These are phyloP conservation scores for Pseudogymnoascus sp. DNA, from an alignment of 2,329 filamentous ascomycete species.

Conservation along the genomic window DNA sequence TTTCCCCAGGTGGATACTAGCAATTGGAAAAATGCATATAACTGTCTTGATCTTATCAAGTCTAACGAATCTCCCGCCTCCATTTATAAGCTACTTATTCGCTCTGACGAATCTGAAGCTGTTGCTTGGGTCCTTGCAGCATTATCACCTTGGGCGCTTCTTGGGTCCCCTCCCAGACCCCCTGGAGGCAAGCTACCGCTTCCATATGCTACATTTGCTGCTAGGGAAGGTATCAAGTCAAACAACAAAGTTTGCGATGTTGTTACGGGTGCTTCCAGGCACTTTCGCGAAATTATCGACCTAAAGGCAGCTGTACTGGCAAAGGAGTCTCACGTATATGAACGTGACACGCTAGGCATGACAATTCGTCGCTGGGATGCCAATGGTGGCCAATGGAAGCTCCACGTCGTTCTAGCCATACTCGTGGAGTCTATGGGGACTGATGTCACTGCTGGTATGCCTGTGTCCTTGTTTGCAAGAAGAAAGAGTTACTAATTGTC, in stretches of 20 bases:
- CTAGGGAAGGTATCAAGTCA: constrained; percentile 70
- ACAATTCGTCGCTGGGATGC: constrained; percentile 64
- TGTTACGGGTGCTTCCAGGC: constrained; percentile 55
- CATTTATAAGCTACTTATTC: constrained; percentile 49
- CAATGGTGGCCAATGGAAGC: constrained; percentile 56
- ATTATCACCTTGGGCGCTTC: constrained; percentile 62
- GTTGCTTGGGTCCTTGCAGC: constrained; percentile 71
- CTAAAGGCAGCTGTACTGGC: constrained; percentile 50
- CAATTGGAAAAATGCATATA: constrained; percentile 58
- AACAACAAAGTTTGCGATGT: constrained; percentile 69
- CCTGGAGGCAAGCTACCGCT: constrained; percentile 43
- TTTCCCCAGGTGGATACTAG: constrained; percentile 48
- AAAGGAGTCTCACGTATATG: constrained; percentile 37
- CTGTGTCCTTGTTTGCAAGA: neutral
- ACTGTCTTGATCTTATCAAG: constrained; percentile 49
- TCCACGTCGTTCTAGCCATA: constrained; percentile 62
- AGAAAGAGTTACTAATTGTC: constrained; percentile 11
- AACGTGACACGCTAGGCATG: constrained; percentile 65
- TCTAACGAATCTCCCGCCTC: constrained; percentile 39
- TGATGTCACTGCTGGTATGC: constrained; percentile 34
- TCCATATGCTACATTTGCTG: constrained; percentile 56
- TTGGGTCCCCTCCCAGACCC: constrained; percentile 31
- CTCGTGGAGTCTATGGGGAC: constrained; percentile 52
- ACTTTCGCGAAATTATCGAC: constrained; percentile 55
- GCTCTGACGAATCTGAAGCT: constrained; percentile 58